A percentile compares a stretch with the other conserved stretches of the same genome.
Evolutionary conservation across 495 filamentous ascomycete species (phyloP).

Genomic region (Aspergillus biplanus): DNA sequence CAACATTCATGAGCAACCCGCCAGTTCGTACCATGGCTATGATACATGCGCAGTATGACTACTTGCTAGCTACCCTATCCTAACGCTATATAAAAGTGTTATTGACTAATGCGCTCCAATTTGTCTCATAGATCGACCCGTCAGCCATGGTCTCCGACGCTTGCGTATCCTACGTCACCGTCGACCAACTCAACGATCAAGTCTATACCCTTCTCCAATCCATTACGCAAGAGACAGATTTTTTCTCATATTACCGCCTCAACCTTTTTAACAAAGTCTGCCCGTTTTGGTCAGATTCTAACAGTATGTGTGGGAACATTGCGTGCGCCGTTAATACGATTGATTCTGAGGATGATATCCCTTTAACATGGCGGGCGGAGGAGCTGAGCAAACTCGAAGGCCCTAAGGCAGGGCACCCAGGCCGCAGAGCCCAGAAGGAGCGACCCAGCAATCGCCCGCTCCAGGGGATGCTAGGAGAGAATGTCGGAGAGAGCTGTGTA

Average conservation of each 20-base stretch:
- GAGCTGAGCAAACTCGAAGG: slow-evolving; percentile 93
- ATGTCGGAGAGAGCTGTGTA: slow-evolving; percentile 92
- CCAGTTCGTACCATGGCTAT: slow-evolving; percentile 13
- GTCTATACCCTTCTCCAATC: slow-evolving; percentile 80
- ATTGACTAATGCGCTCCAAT: neutral
- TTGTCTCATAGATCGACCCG: slow-evolving; percentile 59
- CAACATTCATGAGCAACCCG: slow-evolving; percentile 30
- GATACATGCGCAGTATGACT: slow-evolving; percentile 70
- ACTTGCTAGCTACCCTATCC: neutral
- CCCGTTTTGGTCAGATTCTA: slow-evolving; percentile 93
- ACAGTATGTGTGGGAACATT: slow-evolving; percentile 95
- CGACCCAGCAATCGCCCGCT: slow-evolving; percentile 71
- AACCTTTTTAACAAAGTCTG: slow-evolving; percentile 96
- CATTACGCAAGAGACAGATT: slow-evolving; percentile 86
- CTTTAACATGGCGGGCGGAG: slow-evolving; percentile 85
- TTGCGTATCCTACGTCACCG: slow-evolving; percentile 87
- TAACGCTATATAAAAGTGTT: neutral
- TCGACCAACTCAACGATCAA: slow-evolving; percentile 79
- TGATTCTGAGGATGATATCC: slow-evolving; percentile 93
- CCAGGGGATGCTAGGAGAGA: slow-evolving; percentile 79
- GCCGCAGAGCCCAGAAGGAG: slow-evolving; percentile 68
- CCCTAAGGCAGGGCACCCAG: slow-evolving; percentile 86
- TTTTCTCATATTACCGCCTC: slow-evolving; percentile 95
- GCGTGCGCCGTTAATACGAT: slow-evolving; percentile 97
- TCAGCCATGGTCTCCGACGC: slow-evolving; percentile 77